A percentile compares a stretch with the other conserved stretches of the same genome.
phyloP scores from a whole-genome alignment of 1,284 basidiomycete species.

The Amylostereum areolatum region DNA sequence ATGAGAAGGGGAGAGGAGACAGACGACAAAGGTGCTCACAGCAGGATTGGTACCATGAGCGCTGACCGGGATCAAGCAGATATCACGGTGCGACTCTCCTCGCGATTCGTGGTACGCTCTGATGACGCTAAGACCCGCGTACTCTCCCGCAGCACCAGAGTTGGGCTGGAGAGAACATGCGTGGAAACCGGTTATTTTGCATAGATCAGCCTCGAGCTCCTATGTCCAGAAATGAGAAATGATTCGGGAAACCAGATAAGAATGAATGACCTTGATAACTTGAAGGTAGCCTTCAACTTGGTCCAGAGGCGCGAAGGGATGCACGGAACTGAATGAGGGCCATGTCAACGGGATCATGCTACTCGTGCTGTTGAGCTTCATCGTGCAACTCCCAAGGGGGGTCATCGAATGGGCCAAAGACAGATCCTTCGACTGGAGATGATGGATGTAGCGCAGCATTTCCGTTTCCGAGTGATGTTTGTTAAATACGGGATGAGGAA shows the following conservation, averaged over 20 bases:
- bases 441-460: constrained; percentile 94
- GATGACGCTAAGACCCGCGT: constrained; percentile 90
- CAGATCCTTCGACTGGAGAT: constrained; percentile 91
- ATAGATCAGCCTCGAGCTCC: constrained; percentile 89
- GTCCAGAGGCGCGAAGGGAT: constrained; percentile 89
- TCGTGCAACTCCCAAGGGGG: constrained; percentile 92
- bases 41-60: constrained; percentile 97
- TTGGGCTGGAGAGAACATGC: constrained; percentile 96
- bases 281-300: constrained; percentile 87
- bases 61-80: constrained; percentile 93
- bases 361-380: constrained; percentile 96
- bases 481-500: constrained; percentile 91
- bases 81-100: constrained; percentile 81
- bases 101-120: constrained; percentile 90
- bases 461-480: constrained; percentile 96
- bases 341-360: constrained; percentile 96
- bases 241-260: neutral
- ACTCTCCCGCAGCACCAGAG: constrained; percentile 96
- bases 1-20: neutral
- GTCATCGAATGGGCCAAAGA: constrained; percentile 97
- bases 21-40: constrained; percentile 36
- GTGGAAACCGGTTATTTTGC: constrained; percentile 92
- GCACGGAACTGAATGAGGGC: constrained; percentile 86
- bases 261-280: constrained; percentile 64
- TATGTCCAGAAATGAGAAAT: constrained; percentile 21